phyloP scores from a whole-genome alignment of 176 grass and related monocot genomes.

The Carex myosuroides region DNA sequence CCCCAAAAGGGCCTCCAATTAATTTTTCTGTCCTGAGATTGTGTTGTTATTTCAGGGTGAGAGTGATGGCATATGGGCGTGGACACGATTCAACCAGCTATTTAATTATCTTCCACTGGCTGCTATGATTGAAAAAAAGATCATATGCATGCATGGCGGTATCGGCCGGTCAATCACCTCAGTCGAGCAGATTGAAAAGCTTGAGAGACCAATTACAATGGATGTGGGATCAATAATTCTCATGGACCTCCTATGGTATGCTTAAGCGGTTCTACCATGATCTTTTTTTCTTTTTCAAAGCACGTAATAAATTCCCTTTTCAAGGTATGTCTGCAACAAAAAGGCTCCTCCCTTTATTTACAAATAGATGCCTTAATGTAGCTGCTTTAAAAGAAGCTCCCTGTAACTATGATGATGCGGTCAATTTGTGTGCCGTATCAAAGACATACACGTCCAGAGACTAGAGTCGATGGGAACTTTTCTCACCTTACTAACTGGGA shows the following conservation, averaged over 20 bases:
- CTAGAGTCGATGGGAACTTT: not conserved
- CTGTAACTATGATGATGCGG: not conserved
- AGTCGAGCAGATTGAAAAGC: constrained; percentile 94
- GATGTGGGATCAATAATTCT: constrained; percentile 94
- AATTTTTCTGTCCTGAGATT: not conserved
- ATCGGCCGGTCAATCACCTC: constrained; percentile 94
- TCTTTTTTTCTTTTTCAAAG: not conserved
- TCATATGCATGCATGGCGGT: constrained; percentile 99
- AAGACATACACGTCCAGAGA: not conserved
- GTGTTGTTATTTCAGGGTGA: constrained; percentile 60
- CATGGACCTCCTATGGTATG: constrained; percentile 95
- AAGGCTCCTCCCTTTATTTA: not conserved
- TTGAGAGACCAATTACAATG: constrained; percentile 99
- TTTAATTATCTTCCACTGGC: constrained; percentile 97
- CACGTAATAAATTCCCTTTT: not conserved
- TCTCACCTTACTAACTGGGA: not conserved
- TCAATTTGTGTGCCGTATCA: not conserved
- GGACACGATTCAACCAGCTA: constrained; percentile 94
- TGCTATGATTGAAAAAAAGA: constrained; percentile 99
- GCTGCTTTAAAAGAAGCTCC: not conserved
- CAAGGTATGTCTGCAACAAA: not conserved
- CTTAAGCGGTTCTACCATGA: constrained; percentile 1
- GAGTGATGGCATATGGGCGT: constrained; percentile 96
- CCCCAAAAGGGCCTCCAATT: not conserved
- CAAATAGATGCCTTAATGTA: not conserved